Percentiles rank a stretch among this genome's conserved stretches.
These are phyloP conservation scores for Kodamaea suecica DNA, from an alignment of 1,139 yeast genomes.

Conservation along the genomic window DNA sequence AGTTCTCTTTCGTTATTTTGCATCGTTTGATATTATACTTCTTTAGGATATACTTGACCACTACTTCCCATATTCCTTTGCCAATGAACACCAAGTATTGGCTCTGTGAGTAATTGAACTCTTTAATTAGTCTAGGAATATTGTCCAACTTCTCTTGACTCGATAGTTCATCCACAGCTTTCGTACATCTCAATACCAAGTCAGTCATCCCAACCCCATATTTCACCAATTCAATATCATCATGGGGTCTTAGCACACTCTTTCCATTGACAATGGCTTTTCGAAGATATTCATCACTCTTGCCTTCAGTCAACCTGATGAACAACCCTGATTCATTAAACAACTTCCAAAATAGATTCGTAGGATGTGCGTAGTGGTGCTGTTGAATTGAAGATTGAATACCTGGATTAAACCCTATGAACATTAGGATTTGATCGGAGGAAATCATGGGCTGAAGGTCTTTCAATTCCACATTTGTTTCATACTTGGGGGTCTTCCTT, in stretches of 20 bases:
- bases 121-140: conserved; percentile 51
- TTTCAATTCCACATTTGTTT: not conserved
- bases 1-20: conserved; percentile 24
- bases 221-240: conserved; percentile 46
- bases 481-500: not conserved
- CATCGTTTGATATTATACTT: conserved; percentile 18
- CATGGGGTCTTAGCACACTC: conserved; percentile 25
- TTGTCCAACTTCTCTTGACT: conserved; percentile 51
- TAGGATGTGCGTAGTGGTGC: conserved; percentile 72
- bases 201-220: conserved; percentile 70
- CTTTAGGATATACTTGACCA: conserved; percentile 27
- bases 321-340: conserved; percentile 54
- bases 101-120: conserved; percentile 39
- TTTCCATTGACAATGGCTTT: conserved; percentile 8
- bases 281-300: conserved; percentile 13
- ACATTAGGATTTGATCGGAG: conserved; percentile 41
- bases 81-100: conserved; percentile 59
- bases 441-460: conserved; percentile 9
- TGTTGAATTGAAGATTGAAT: conserved; percentile 58
- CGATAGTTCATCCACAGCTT: conserved; percentile 54
- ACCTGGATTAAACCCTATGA: conserved; percentile 78
- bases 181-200: conserved; percentile 63
- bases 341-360: conserved; percentile 69
- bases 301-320: conserved; percentile 14
- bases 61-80: conserved; percentile 74